Evolutionary conservation across 805 yeast genomes (phyloP).

Genomic region (Wickerhamomyces alni): DNA sequence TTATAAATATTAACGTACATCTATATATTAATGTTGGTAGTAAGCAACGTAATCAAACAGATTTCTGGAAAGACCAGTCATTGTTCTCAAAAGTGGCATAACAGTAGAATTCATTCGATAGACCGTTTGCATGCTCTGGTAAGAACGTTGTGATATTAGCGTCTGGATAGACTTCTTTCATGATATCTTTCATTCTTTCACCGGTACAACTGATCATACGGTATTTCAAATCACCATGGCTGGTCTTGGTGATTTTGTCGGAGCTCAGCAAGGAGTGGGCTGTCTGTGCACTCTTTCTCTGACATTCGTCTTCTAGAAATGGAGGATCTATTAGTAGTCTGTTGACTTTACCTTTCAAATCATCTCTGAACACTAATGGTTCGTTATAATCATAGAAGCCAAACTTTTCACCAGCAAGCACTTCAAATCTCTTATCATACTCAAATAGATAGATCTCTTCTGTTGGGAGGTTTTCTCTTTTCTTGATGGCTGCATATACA

Average conservation of each 20-base stretch:
- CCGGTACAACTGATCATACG: slow-evolving; percentile 79
- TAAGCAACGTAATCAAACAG: too few species aligned
- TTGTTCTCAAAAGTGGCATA: slow-evolving; percentile 72
- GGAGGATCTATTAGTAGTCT: slow-evolving; percentile 84
- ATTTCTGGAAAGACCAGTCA: slow-evolving; percentile 49
- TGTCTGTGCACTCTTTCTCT: slow-evolving; percentile 55
- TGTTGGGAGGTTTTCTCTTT: slow-evolving; percentile 56
- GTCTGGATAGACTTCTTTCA: slow-evolving; percentile 57
- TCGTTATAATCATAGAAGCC: slow-evolving; percentile 68
- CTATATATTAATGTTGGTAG: too few species aligned
- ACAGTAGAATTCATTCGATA: slow-evolving; percentile 84
- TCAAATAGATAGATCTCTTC: slow-evolving; percentile 70
- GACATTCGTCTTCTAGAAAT: slow-evolving; percentile 77
- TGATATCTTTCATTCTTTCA: slow-evolving; percentile 73
- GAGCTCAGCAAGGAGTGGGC: slow-evolving; percentile 51
- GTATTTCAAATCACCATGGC: slow-evolving; percentile 34
- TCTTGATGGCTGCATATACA: slow-evolving; percentile 75
- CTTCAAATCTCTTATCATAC: slow-evolving; percentile 68
- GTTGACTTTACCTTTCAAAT: slow-evolving; percentile 57
- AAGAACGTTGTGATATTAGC: slow-evolving; percentile 56
- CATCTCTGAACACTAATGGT: slow-evolving; percentile 57
- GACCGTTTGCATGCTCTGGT: slow-evolving; percentile 81
- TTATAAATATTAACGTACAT: too few species aligned
- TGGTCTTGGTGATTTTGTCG: slow-evolving; percentile 33
- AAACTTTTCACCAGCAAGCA: slow-evolving; percentile 68